Conservation (phyloP, 2,329 filamentous ascomycete genomes). For the Aspergillus felis region DNA sequence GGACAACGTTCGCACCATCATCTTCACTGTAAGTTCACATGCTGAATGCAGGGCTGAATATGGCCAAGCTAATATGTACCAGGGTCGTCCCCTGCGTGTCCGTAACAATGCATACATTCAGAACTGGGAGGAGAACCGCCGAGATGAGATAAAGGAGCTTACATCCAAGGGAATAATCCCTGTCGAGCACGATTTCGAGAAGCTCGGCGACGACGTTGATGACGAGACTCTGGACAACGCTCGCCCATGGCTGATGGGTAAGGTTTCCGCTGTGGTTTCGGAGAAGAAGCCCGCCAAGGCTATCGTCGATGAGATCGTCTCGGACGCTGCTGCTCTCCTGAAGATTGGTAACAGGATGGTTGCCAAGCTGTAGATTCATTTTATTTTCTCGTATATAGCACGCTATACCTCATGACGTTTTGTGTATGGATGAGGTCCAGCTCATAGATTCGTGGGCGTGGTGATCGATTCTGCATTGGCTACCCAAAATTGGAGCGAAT, state of each 20-base stretch:
- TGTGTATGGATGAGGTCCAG: neutral
- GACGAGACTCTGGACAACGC: slow-evolving; percentile 91
- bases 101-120: slow-evolving; percentile 89
- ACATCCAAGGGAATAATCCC: slow-evolving; percentile 86
- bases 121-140: slow-evolving; percentile 94
- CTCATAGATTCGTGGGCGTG: neutral
- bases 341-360: slow-evolving; percentile 64
- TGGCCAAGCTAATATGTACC: slow-evolving; percentile 13
- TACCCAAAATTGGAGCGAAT: neutral
- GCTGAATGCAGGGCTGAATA: neutral
- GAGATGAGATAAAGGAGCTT: slow-evolving; percentile 85
- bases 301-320: slow-evolving; percentile 91
- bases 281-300: slow-evolving; percentile 87
- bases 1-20: slow-evolving; percentile 94
- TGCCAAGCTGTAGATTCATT: slow-evolving; percentile 61
- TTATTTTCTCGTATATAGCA: slow-evolving; percentile 6
- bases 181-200: slow-evolving; percentile 91
- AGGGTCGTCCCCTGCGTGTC: slow-evolving; percentile 85
- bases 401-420: slow-evolving; percentile 1
- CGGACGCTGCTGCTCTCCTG: slow-evolving; percentile 70
- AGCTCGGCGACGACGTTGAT: slow-evolving; percentile 65
- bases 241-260: slow-evolving; percentile 91
- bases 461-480: neutral
- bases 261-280: slow-evolving; percentile 88
- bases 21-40: slow-evolving; percentile 67